A percentile compares a stretch with the other conserved stretches of the same genome.
phyloP scores from a whole-genome alignment of 2,329 filamentous ascomycete genomes.

The Ceratocystiopsis minuta region DNA sequence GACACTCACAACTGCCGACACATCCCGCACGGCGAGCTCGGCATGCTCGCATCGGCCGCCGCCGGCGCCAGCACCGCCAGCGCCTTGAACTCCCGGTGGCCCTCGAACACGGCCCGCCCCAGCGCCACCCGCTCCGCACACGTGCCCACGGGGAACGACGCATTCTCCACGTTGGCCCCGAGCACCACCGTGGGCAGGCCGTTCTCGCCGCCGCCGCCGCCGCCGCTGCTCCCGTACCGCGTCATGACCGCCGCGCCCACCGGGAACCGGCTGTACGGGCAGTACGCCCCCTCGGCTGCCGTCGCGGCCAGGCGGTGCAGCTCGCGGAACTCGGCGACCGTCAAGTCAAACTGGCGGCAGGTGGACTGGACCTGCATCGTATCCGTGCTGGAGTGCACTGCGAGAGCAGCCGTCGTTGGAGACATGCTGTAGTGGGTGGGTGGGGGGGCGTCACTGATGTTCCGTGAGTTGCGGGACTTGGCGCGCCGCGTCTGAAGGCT shows the following conservation, averaged over 20 bases:
- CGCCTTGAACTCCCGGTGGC: constrained; percentile 46
- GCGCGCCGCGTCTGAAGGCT: too few species aligned
- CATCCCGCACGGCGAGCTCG: constrained; percentile 78
- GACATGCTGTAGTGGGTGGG: not conserved
- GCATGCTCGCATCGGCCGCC: constrained; percentile 21
- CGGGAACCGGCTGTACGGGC: constrained; percentile 82
- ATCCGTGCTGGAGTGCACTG: constrained; percentile 12
- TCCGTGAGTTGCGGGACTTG: too few species aligned
- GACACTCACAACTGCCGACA: constrained; percentile 67
- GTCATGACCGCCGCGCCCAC: constrained; percentile 71
- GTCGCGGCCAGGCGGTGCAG: constrained; percentile 45
- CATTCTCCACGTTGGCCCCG: constrained; percentile 89
- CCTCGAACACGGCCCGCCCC: constrained; percentile 53
- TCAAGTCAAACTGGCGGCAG: constrained; percentile 31
- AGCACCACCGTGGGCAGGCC: constrained; percentile 23
- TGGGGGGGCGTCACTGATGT: too few species aligned
- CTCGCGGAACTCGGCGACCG: constrained; percentile 41
- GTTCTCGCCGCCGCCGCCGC: constrained; percentile 7
- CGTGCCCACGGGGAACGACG: constrained; percentile 80
- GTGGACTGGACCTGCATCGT: constrained; percentile 12
- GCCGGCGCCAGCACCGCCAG: constrained; percentile 76
- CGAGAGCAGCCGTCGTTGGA: not conserved
- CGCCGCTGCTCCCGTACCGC: constrained; percentile 9
- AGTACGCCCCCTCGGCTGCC: constrained; percentile 69
- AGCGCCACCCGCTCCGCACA: constrained; percentile 90